Conservation (phyloP, 768 basidiomycete species). For the Auriscalpium orientale region DNA sequence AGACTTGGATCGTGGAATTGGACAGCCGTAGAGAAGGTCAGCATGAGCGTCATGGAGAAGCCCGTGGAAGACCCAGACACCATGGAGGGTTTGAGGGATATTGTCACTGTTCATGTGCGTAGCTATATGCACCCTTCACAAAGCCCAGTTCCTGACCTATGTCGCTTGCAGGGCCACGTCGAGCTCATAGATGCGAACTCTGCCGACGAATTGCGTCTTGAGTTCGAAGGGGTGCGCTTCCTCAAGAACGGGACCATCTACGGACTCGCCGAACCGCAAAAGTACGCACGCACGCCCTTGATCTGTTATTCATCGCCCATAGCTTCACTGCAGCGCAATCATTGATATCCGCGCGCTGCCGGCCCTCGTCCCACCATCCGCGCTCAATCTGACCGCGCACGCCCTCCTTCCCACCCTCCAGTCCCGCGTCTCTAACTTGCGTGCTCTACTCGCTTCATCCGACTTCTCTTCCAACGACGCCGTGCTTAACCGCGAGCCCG, state of each 20-base stretch:
- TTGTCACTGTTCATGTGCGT: slow-evolving; percentile 62
- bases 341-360: slow-evolving; percentile 6
- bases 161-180: slow-evolving; percentile 50
- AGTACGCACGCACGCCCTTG: slow-evolving; percentile 33
- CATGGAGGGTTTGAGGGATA: slow-evolving; percentile 30
- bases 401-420: slow-evolving; percentile 10
- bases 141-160: neutral
- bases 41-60: slow-evolving; percentile 62
- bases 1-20: slow-evolving; percentile 61
- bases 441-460: neutral
- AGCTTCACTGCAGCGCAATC: neutral
- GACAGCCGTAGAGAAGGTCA: slow-evolving; percentile 53
- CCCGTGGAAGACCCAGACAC: slow-evolving; percentile 28
- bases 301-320: neutral
- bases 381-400: slow-evolving; percentile 8
- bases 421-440: slow-evolving; percentile 6
- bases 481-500: neutral
- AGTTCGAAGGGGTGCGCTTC: slow-evolving; percentile 76
- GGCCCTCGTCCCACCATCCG: slow-evolving; percentile 5
- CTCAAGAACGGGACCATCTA: slow-evolving; percentile 68
- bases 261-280: slow-evolving; percentile 57
- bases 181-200: slow-evolving; percentile 52
- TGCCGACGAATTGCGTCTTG: slow-evolving; percentile 53
- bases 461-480: slow-evolving; percentile 4
- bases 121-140: neutral